These are phyloP conservation scores for Russula vinacea DNA, from an alignment of 768 basidiomycete species.

Conservation along the genomic window DNA sequence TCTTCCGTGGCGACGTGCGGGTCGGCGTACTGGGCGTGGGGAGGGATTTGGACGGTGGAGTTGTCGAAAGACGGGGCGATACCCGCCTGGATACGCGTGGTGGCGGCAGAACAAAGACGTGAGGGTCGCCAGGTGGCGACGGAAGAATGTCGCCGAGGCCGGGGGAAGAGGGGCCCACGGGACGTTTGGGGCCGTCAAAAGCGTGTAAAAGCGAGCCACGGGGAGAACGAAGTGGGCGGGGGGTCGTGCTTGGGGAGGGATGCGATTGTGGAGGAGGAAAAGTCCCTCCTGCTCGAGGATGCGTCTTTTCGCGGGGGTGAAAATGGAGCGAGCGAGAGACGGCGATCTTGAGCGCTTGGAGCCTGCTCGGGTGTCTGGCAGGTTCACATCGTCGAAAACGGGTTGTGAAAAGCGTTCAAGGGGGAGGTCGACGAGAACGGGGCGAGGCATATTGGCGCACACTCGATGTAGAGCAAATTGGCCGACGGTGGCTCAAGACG, in stretches of 20 bases:
- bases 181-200: not conserved
- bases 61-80: conserved; percentile 20
- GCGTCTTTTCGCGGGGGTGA: conserved; percentile 30
- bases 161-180: not conserved
- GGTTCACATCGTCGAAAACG: conserved; percentile 1
- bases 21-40: conserved; percentile 14
- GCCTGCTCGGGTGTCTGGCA: conserved; percentile 7
- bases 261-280: conserved; percentile 22
- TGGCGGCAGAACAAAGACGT: conserved; percentile 2
- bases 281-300: conserved; percentile 30
- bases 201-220: conserved; percentile 10
- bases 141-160: conserved; percentile 1
- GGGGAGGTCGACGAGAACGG: conserved; percentile 26
- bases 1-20: conserved; percentile 27
- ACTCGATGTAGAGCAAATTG: not conserved
- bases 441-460: conserved; percentile 20
- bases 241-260: conserved; percentile 4
- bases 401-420: conserved; percentile 22
- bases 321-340: conserved; percentile 17
- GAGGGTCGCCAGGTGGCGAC: not conserved
- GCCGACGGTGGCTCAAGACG: conserved; percentile 9
- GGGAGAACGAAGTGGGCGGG: conserved; percentile 1
- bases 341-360: conserved; percentile 30
- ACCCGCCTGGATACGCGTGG: conserved; percentile 11
- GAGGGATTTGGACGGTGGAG: conserved; percentile 1